Percentiles rank a stretch among this genome's conserved stretches.
Conservation (phyloP, 2,329 filamentous ascomycete species). For the Hypoxylon sp. region DNA sequence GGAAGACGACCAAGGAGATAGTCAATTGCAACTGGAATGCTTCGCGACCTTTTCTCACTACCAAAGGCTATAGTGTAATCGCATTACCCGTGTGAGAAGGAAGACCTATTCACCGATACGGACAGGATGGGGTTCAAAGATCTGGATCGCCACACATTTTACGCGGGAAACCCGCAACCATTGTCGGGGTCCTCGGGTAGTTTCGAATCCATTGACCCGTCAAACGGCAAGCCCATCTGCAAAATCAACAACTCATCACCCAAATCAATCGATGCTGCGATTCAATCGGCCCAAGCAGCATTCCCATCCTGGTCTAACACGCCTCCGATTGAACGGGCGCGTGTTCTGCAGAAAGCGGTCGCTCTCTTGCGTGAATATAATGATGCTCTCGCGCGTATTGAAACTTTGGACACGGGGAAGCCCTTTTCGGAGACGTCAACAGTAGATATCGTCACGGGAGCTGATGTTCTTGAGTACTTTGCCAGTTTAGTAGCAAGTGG, state of each 20-base stretch:
- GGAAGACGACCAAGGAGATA: slow-evolving; percentile 8
- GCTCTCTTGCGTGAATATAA: slow-evolving; percentile 80
- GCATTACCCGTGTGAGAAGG: background rate
- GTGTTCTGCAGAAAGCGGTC: slow-evolving; percentile 83
- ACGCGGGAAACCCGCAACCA: slow-evolving; percentile 76
- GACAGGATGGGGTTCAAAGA: slow-evolving; percentile 45
- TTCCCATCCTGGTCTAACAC: slow-evolving; percentile 84
- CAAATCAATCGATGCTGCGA: slow-evolving; percentile 77
- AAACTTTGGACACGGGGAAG: slow-evolving; percentile 90
- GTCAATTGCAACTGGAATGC: background rate
- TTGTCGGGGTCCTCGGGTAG: slow-evolving; percentile 70
- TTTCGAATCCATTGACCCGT: slow-evolving; percentile 81
- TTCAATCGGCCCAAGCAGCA: slow-evolving; percentile 77
- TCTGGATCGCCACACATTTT: slow-evolving; percentile 74
- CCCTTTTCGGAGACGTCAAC: slow-evolving; percentile 86
- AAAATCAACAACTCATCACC: slow-evolving; percentile 78
- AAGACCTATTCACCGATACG: slow-evolving; percentile 12
- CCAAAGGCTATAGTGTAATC: slow-evolving; percentile 5
- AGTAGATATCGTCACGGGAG: slow-evolving; percentile 85
- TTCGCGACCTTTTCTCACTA: background rate
- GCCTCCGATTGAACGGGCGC: slow-evolving; percentile 78
- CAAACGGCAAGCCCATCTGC: slow-evolving; percentile 76
- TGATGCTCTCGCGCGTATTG: slow-evolving; percentile 81
- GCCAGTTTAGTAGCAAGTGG: slow-evolving; percentile 82
- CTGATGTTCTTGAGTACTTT: slow-evolving; percentile 89